Conservation (phyloP, 148 eudicot species). For the Pouteria glomerata region DNA sequence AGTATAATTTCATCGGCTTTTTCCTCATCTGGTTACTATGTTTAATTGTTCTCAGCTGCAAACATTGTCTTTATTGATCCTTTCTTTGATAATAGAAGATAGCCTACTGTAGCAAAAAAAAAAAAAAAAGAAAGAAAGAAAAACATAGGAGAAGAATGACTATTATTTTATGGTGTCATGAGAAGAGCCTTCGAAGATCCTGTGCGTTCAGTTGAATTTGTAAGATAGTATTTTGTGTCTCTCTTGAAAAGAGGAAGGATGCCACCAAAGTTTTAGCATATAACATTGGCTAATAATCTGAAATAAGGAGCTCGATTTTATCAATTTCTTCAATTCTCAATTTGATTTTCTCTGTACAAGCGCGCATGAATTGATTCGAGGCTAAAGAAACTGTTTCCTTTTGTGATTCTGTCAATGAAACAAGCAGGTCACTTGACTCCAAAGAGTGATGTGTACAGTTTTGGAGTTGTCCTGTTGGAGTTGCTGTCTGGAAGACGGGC, state of each 20-base stretch:
- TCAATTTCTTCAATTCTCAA: background rate
- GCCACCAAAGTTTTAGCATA: background rate
- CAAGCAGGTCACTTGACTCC: constrained; percentile 41
- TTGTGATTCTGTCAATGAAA: background rate
- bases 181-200: background rate
- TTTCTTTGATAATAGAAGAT: too few species aligned
- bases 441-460: constrained; percentile 48
- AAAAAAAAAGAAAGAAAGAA: background rate
- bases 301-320: background rate
- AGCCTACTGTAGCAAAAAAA: too few species aligned
- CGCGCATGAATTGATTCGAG: background rate
- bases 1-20: background rate
- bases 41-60: background rate
- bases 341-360: background rate
- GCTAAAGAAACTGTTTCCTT: background rate
- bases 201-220: background rate
- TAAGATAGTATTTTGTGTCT: too few species aligned
- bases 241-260: too few species aligned
- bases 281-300: background rate
- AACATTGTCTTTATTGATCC: background rate
- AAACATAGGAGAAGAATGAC: background rate
- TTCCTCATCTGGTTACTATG: background rate
- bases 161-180: background rate
- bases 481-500: constrained; percentile 42
- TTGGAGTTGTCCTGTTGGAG: constrained; percentile 44